Percentiles rank a stretch among this genome's conserved stretches.
Evolutionary conservation across 352 stramenopile species (phyloP).

Genomic region (Aphanomyces invadans): DNA sequence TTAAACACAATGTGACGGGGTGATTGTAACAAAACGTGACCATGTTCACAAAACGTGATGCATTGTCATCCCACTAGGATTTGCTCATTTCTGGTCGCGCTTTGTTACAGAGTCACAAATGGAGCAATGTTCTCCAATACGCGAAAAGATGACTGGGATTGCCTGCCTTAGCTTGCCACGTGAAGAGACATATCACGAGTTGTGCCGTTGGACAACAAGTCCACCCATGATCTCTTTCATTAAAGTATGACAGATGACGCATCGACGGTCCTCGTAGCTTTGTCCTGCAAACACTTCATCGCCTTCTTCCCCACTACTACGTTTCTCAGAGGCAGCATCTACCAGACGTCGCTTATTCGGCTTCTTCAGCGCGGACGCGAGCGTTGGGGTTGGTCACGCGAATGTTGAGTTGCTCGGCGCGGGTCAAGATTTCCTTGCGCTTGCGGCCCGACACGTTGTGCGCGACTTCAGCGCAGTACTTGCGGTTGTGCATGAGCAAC

Average conservation of each 20-base stretch:
- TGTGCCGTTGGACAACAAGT: background rate
- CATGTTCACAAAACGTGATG: background rate
- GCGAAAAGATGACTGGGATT: no score
- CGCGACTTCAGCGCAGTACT: conserved; percentile 98
- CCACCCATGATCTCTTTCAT: background rate
- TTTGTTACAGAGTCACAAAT: background rate
- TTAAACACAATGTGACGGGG: background rate
- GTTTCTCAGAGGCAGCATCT: background rate
- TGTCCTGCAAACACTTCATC: background rate
- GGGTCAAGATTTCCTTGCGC: conserved; percentile 96
- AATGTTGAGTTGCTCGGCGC: conserved; percentile 97
- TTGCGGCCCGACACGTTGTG: conserved; percentile 96
- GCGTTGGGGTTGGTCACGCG: conserved; percentile 97
- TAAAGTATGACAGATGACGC: background rate
- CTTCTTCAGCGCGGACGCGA: conserved; percentile 96
- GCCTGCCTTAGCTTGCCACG: no score
- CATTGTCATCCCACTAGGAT: background rate
- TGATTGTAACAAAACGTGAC: background rate
- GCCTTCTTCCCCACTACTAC: background rate
- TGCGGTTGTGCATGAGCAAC: conserved; percentile 90
- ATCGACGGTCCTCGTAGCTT: background rate
- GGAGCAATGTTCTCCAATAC: background rate
- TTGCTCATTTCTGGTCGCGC: no score
- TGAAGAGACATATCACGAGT: no score
- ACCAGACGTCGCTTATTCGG: conserved; percentile 55